These are phyloP conservation scores for Emergomyces pasteurianus DNA, from an alignment of 2,329 filamentous ascomycete species.

Conservation along the genomic window DNA sequence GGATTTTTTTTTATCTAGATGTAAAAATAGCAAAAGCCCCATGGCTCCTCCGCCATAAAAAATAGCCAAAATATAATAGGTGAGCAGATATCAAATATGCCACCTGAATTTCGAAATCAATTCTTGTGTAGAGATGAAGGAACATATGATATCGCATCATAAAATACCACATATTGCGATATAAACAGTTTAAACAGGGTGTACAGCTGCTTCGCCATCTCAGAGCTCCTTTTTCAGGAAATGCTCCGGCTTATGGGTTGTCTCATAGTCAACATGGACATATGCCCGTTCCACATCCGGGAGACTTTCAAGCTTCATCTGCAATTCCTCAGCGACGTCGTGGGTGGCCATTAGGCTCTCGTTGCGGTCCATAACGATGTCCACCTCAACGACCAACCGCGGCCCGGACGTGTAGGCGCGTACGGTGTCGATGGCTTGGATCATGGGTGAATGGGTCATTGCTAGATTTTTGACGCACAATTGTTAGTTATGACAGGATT, in stretches of 20 bases:
- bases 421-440: slow-evolving; percentile 86
- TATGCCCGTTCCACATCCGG: slow-evolving; percentile 89
- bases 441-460: slow-evolving; percentile 73
- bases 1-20: background rate
- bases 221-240: slow-evolving; percentile 54
- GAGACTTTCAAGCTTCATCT: slow-evolving; percentile 84
- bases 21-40: background rate
- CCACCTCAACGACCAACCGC: slow-evolving; percentile 85
- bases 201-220: background rate
- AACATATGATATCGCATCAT: background rate
- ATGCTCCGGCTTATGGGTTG: slow-evolving; percentile 85
- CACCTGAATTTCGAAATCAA: background rate
- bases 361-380: slow-evolving; percentile 79
- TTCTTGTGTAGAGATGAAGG: background rate
- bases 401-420: slow-evolving; percentile 85
- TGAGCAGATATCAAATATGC: background rate
- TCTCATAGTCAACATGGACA: slow-evolving; percentile 96
- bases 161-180: background rate
- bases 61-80: background rate
- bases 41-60: background rate
- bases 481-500: background rate
- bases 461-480: slow-evolving; percentile 25
- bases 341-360: slow-evolving; percentile 67
- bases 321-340: slow-evolving; percentile 85
- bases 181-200: background rate